phyloP scores from a whole-genome alignment of 2,329 filamentous ascomycete genomes.

The Phyllosticta citriasiana region DNA sequence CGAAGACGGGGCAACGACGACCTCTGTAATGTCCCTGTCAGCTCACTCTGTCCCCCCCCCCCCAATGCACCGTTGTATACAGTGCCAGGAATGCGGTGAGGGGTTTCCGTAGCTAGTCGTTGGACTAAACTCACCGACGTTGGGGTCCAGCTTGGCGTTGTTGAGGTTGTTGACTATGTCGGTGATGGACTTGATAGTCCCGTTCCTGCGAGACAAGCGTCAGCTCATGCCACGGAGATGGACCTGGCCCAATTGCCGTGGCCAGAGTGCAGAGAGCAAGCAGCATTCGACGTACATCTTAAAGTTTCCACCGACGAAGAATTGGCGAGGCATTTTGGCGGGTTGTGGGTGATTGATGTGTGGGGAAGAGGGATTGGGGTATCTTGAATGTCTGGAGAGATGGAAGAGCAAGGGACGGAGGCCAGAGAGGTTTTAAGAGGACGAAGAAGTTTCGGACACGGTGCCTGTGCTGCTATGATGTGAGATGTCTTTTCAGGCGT shows the following conservation, averaged over 20 bases:
- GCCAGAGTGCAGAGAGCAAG: not conserved
- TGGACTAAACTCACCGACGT: slow-evolving; percentile 49
- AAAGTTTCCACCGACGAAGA: slow-evolving; percentile 98
- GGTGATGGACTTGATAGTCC: slow-evolving; percentile 79
- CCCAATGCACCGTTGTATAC: not conserved
- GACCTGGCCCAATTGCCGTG: slow-evolving; percentile 2
- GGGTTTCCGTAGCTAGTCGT: not conserved
- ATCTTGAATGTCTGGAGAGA: not conserved
- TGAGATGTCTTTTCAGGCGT: slow-evolving; percentile 7
- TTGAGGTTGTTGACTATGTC: slow-evolving; percentile 86
- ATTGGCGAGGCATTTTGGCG: slow-evolving; percentile 80
- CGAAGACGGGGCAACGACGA: slow-evolving; percentile 83
- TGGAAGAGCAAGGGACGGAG: not conserved
- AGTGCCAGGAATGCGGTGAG: slow-evolving; percentile 10
- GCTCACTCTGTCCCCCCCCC: not conserved
- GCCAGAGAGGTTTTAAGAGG: not conserved
- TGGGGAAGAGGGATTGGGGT: not conserved
- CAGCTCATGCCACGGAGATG: not conserved
- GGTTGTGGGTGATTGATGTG: not conserved
- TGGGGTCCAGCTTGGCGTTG: slow-evolving; percentile 67
- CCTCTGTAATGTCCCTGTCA: slow-evolving; percentile 51
- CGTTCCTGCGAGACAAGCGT: slow-evolving; percentile 58
- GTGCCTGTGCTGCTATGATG: slow-evolving; percentile 5
- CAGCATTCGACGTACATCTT: slow-evolving; percentile 67
- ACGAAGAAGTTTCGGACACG: slow-evolving; percentile 2